These are phyloP conservation scores for Talaromyces trachyspermus DNA, from an alignment of 495 filamentous ascomycete genomes.

Conservation along the genomic window DNA sequence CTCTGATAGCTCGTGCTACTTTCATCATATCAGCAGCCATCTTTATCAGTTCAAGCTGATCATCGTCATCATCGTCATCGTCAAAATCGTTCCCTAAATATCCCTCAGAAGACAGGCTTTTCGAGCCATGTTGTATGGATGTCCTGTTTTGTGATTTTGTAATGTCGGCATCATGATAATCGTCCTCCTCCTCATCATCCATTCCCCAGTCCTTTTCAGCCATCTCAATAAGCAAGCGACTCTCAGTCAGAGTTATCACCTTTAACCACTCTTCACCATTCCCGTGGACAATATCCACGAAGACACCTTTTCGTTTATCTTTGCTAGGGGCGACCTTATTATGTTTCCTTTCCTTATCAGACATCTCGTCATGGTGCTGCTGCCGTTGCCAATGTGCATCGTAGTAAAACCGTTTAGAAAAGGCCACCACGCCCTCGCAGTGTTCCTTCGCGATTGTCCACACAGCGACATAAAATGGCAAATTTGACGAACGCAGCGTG, in stretches of 20 bases:
- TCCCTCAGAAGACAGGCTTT: no score
- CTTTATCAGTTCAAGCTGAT: constrained; percentile 50
- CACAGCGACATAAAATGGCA: constrained; percentile 49
- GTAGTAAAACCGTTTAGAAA: constrained; percentile 51
- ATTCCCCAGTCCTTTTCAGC: constrained; percentile 57
- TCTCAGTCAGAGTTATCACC: constrained; percentile 51
- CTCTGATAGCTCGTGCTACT: constrained; percentile 44
- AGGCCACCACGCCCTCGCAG: constrained; percentile 40
- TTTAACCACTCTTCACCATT: constrained; percentile 55
- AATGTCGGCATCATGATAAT: constrained; percentile 3
- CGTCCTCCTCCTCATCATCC: constrained; percentile 32
- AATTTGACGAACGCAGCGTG: constrained; percentile 48
- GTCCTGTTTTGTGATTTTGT: constrained; percentile 14
- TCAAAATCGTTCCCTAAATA: constrained; percentile 19
- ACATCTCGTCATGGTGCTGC: constrained; percentile 19
- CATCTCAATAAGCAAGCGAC: constrained; percentile 51
- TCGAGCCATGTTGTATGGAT: constrained; percentile 29
- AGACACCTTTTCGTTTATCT: constrained; percentile 36
- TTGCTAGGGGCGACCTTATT: constrained; percentile 20
- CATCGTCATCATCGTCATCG: constrained; percentile 34
- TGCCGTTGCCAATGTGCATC: constrained; percentile 24
- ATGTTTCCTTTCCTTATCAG: constrained; percentile 20
- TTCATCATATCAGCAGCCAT: constrained; percentile 46
- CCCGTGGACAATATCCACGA: constrained; percentile 45
- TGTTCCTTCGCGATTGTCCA: constrained; percentile 45